Percentiles rank a stretch among this genome's conserved stretches.
Evolutionary conservation across 2,329 filamentous ascomycete genomes (phyloP).

Genomic region (Clonostachys chloroleuca): DNA sequence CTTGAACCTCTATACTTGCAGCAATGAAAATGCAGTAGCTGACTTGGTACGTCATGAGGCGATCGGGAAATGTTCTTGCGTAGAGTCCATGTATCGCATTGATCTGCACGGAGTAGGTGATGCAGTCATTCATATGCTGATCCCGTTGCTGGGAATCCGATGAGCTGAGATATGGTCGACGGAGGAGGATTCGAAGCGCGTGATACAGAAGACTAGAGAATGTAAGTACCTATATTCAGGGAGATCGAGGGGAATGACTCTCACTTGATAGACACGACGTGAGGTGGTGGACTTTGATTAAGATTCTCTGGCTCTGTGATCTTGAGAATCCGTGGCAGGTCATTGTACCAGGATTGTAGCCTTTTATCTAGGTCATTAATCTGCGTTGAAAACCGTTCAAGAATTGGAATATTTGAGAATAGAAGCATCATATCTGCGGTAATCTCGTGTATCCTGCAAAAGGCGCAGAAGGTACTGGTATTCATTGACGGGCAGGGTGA

Average conservation of each 20-base stretch:
- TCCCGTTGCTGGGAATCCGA: not conserved
- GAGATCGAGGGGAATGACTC: not conserved
- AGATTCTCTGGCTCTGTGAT: not conserved
- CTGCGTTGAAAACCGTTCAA: slow-evolving; percentile 2
- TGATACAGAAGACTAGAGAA: slow-evolving; percentile 6
- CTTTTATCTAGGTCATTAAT: slow-evolving; percentile 3
- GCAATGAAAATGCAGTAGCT: slow-evolving; percentile 13
- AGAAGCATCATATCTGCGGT: slow-evolving; percentile 11
- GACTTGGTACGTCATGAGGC: slow-evolving; percentile 12
- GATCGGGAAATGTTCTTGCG: slow-evolving; percentile 9
- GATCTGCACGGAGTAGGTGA: slow-evolving; percentile 51
- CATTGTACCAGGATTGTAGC: slow-evolving; percentile 5
- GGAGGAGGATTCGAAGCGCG: slow-evolving; percentile 7
- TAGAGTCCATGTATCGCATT: slow-evolving; percentile 55
- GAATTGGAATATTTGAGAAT: slow-evolving; percentile 2
- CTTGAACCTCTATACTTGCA: slow-evolving; percentile 6
- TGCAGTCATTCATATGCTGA: not conserved
- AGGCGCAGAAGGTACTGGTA: slow-evolving; percentile 7
- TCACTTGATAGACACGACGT: slow-evolving; percentile 8
- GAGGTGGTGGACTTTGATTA: slow-evolving; percentile 5
- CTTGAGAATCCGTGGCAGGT: slow-evolving; percentile 1
- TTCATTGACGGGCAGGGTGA: not conserved
- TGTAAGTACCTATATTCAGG: not conserved
- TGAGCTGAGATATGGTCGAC: slow-evolving; percentile 2
- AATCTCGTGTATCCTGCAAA: slow-evolving; percentile 7